Evolutionary conservation across 2,329 filamentous ascomycete species (phyloP), one percentile per base, ranked within the genome.

Genomic region (Claviceps capensis): DNA sequence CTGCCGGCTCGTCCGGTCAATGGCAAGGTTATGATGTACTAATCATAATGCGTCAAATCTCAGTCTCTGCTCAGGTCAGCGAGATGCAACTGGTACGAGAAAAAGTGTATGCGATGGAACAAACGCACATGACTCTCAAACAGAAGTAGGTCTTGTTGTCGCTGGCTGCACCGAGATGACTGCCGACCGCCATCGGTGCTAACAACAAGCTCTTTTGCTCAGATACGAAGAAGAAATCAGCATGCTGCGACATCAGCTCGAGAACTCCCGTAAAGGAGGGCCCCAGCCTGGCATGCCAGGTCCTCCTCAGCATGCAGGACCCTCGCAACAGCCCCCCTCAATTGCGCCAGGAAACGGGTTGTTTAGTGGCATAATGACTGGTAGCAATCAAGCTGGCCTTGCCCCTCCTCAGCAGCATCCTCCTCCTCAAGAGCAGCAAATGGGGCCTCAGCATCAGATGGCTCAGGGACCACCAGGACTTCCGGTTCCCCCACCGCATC

Each of bases 311-410:
- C 87, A 93, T 57, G 80, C 80, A 54, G 88, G 85, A 44, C 85
- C 88, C 53, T 83, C 86, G 48, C 88, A 93, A 69, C 86, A 88
- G 56, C 86, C 86, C 55, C 91, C 93, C 38, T 90, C 88, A 48
- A 86, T 97, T 59, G 88, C 89, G 30, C 86, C 94, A 63, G 90
- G 91, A 26, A 91, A 86, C 66, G 93, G 94, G 63, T 77, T 97
- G 42, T 97, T 98, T 65, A 89, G 88, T 59, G 89, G 88, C 52
- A 95, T 97, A 65, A 97, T 98, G 88, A 82, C 90, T 52, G 91
- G 91, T 58, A 82, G 79, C 56, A 86, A 84, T 61, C 88, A 91
- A 71, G 86, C 84, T 61, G 88, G 86, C 55, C 86, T 88, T 57
- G 88, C 87, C 55, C 83, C 95, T 60, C 89, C 89, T 57, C 78